A percentile compares a stretch with the other conserved stretches of the same genome.
Conservation (phyloP, 176 grass and related monocot species). For the Bothriochloa decipiens region DNA sequence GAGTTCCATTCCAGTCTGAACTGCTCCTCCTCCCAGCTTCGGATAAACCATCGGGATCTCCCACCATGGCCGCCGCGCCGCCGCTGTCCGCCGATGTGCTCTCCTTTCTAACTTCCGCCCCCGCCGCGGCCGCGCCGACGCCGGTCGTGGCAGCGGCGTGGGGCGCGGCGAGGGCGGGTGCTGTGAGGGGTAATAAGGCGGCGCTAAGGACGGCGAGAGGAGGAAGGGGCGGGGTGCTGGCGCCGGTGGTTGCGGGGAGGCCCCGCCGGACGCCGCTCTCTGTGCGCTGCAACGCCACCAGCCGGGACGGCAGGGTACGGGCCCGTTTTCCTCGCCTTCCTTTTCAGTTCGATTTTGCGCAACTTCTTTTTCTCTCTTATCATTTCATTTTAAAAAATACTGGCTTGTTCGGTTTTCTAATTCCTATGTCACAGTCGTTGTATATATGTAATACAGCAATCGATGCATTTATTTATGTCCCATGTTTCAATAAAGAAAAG, state of each 20-base stretch:
- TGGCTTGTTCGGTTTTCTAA: neutral
- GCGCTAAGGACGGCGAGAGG: conserved; percentile 29
- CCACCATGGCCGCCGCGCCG: conserved; percentile 47
- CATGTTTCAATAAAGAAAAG: neutral
- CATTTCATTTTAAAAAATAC: too few species aligned
- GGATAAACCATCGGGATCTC: neutral
- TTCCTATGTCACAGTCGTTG: neutral
- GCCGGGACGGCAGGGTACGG: conserved; percentile 53
- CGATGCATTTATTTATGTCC: neutral
- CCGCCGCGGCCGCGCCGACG: conserved; percentile 15
- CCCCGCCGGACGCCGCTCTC: conserved; percentile 25
- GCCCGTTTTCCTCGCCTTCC: neutral
- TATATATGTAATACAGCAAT: too few species aligned
- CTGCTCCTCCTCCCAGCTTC: neutral
- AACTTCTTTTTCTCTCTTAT: neutral
- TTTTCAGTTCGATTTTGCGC: neutral
- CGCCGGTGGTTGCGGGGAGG: conserved; percentile 39
- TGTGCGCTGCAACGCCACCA: conserved; percentile 53
- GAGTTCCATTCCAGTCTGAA: neutral
- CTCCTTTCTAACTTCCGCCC: neutral
- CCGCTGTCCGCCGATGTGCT: conserved; percentile 22
- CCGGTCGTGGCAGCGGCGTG: conserved; percentile 52
- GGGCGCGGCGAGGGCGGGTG: conserved; percentile 28
- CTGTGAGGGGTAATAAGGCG: neutral
- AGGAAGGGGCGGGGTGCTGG: neutral